A percentile compares a stretch with the other conserved stretches of the same genome.
These are phyloP conservation scores for Lasiodiplodia hormozganensis DNA, from an alignment of 2,329 filamentous ascomycete species.

Conservation along the genomic window DNA sequence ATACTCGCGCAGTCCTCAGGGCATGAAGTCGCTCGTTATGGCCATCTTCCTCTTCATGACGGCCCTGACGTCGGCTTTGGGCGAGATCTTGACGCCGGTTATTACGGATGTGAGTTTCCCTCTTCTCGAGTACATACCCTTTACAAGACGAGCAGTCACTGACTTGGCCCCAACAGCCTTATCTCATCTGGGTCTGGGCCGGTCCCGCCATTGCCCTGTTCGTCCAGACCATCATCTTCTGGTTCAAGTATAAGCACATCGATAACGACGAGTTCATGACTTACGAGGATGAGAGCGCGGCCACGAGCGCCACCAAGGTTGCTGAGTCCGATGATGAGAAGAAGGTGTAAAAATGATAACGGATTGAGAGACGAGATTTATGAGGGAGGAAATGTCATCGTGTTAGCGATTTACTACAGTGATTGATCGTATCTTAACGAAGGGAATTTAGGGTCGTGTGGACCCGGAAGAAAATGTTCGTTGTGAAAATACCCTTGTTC, in stretches of 20 bases:
- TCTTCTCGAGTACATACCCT: not conserved
- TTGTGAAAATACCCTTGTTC: too few species aligned
- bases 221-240: conserved; percentile 58
- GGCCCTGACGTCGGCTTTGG: conserved; percentile 25
- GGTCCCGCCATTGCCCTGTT: conserved; percentile 58
- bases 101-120: conserved; percentile 19
- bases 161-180: not conserved
- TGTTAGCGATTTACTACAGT: too few species aligned
- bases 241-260: conserved; percentile 54
- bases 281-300: conserved; percentile 5
- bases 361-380: not conserved
- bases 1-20: conserved; percentile 50
- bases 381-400: not conserved
- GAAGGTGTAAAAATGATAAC: not conserved
- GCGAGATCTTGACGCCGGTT: conserved; percentile 21
- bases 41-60: conserved; percentile 50
- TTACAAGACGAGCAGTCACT: not conserved
- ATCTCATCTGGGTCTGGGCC: conserved; percentile 47
- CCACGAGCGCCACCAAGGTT: not conserved
- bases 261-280: conserved; percentile 58
- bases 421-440: too few species aligned
- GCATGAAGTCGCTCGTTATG: conserved; percentile 53
- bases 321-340: not conserved
- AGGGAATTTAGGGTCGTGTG: too few species aligned
- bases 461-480: too few species aligned